Percentiles rank a stretch among this genome's conserved stretches.
phyloP scores from a whole-genome alignment of 164 flowering plant genomes.

The Echeveria elegans region DNA sequence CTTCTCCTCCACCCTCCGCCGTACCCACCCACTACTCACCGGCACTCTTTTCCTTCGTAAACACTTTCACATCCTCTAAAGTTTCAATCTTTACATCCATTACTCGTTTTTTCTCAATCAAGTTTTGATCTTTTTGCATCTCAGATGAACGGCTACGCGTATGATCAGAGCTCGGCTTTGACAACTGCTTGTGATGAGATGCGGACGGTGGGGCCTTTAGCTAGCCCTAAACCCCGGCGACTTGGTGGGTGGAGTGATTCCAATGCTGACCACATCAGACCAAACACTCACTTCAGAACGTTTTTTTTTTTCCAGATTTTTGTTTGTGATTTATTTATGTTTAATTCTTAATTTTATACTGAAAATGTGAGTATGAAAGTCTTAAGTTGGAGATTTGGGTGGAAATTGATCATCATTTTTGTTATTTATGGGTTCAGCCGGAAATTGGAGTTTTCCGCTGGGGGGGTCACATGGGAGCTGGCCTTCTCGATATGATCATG shows the following conservation, averaged over 20 bases:
- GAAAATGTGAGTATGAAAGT: not conserved
- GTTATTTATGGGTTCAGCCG: not conserved
- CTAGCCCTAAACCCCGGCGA: constrained; percentile 43
- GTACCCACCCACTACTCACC: not conserved
- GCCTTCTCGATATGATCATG: not conserved
- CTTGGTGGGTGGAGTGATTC: constrained; percentile 17
- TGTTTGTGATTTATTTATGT: not conserved
- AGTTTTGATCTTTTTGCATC: not conserved
- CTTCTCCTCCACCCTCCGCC: not conserved
- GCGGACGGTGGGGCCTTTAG: constrained; percentile 13
- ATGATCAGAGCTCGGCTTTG: not conserved
- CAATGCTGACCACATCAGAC: constrained; percentile 7
- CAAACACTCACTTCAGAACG: constrained; percentile 25
- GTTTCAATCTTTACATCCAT: not conserved
- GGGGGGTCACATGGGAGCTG: not conserved
- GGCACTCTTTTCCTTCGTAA: not conserved
- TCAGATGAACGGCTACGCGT: not conserved
- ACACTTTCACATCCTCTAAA: not conserved
- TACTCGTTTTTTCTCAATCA: not conserved
- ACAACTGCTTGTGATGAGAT: not conserved
- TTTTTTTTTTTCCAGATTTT: not conserved
- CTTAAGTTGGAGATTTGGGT: not conserved
- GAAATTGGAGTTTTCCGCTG: not conserved
- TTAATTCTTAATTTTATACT: not conserved
- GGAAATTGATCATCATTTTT: not conserved